phyloP scores from a whole-genome alignment of 2,329 filamentous ascomycete species.

The Claviceps sp. region DNA sequence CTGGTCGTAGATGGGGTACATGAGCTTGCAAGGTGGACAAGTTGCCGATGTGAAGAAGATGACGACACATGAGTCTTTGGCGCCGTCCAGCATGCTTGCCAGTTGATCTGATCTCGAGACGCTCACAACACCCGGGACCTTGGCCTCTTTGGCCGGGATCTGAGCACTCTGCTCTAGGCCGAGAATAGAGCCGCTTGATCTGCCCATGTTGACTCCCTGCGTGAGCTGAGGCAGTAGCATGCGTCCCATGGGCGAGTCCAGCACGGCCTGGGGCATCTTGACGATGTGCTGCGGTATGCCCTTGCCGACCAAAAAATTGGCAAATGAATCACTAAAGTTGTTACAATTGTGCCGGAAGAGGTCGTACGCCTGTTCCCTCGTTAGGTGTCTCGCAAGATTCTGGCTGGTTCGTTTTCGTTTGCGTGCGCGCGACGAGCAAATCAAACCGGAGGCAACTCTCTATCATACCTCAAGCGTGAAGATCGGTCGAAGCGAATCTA shows the following conservation, averaged over 20 bases:
- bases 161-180: constrained; percentile 32
- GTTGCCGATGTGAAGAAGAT: constrained; percentile 89
- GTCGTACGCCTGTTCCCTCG: constrained; percentile 58
- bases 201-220: constrained; percentile 35
- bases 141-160: constrained; percentile 4
- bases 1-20: constrained; percentile 72
- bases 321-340: constrained; percentile 88
- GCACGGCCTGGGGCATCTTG: constrained; percentile 70
- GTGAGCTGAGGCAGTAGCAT: constrained; percentile 66
- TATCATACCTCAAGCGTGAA: constrained; percentile 60
- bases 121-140: constrained; percentile 36
- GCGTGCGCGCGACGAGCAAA: background rate
- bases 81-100: constrained; percentile 32
- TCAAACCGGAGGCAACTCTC: background rate
- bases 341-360: constrained; percentile 91
- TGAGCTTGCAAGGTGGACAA: constrained; percentile 69
- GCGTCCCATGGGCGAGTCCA: constrained; percentile 75
- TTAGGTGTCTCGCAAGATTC: background rate
- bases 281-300: constrained; percentile 81
- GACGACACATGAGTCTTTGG: constrained; percentile 56
- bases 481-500: constrained; percentile 68
- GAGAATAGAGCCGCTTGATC: constrained; percentile 37
- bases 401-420: background rate
- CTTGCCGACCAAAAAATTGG: constrained; percentile 77
- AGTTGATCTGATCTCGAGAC: constrained; percentile 33